Evolutionary conservation across 257 asterid species (phyloP).

Genomic region (Knoxia roxburghii): DNA sequence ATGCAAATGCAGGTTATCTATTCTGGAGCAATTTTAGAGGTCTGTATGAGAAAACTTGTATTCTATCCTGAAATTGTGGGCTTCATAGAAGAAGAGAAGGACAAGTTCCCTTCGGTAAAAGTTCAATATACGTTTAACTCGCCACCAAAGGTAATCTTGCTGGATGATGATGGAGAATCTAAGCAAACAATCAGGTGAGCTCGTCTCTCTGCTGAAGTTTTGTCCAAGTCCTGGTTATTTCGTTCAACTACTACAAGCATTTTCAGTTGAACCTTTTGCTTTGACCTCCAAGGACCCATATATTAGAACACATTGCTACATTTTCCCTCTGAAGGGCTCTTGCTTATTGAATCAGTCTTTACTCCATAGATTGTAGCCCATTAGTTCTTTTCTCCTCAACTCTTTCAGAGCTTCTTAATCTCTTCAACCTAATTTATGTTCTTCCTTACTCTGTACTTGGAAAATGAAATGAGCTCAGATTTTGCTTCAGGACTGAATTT

Average conservation of each 20-base stretch:
- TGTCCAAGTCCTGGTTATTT: neutral
- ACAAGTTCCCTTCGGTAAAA: conserved; percentile 61
- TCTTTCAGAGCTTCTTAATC: neutral
- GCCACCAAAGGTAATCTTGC: conserved; percentile 87
- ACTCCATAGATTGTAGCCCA: neutral
- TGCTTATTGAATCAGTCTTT: neutral
- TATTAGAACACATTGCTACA: no score
- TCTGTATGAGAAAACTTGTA: conserved; percentile 95
- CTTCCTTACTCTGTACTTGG: neutral
- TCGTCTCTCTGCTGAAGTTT: neutral
- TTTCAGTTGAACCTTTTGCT: neutral
- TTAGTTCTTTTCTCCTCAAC: neutral
- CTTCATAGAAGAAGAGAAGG: conserved; percentile 90
- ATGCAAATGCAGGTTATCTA: conserved; percentile 49
- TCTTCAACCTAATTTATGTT: neutral
- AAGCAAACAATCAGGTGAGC: conserved; percentile 84
- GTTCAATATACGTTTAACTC: conserved; percentile 80
- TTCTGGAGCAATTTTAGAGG: conserved; percentile 79
- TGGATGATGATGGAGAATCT: conserved; percentile 61
- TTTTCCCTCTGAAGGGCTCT: neutral
- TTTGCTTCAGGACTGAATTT: neutral
- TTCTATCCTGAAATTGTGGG: conserved; percentile 88
- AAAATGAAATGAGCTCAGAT: neutral
- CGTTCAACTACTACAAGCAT: neutral
- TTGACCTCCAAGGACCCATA: neutral